Base-by-base conservation (phyloP, 805 yeast species). In the Dipodascus geniculatus region DNA sequence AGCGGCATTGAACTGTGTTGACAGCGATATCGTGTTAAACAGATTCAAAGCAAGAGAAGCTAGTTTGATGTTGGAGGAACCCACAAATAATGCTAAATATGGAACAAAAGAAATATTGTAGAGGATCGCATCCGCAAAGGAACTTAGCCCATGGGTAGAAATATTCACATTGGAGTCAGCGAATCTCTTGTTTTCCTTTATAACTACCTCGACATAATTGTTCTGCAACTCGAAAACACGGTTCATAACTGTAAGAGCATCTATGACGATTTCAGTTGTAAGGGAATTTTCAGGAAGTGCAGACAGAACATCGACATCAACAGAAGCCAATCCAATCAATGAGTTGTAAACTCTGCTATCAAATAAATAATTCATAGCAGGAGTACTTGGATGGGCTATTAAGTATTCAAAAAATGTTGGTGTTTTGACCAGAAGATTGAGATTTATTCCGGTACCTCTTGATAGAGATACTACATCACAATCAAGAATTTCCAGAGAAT, bases 71-170 rank as follows among this genome's bases (percentile, higher is more conserved):
- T 80, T 73, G 2, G 74, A 64, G 1, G 81, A 70, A 0, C 95
- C 88, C 51, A 85, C 80, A 61, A 87, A 87, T 17, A 89, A 68
- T 0, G 93, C 85, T 48, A 89, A 65, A 57, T 85, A 85, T 0
- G 87, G 86, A 22, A 90, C 75, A 8, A 85, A 69, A 0, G 88
- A 78, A n/a, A 89, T 68, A 56, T 85, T 78, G 65, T 82, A 80
- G 22, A 86, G 68, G 6, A 90, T 69, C 0, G 90, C 83, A 61
- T 87, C 95, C 61, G 74, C 81, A 58, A 86, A 85, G 2, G 85
- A 76, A 14, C 76, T 68, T 4, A 82, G 63, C 0, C 87, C 89
- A 60, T 77, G 82, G 1, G 81, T 74, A 3, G 85, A 83, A 50
- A 76, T 58, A n/a, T 53, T 51, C 22, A 49, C 44, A 17, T 52